Evolutionary conservation across 208 protist species (phyloP).

Genomic region (Balamuthia mandrillaris): DNA sequence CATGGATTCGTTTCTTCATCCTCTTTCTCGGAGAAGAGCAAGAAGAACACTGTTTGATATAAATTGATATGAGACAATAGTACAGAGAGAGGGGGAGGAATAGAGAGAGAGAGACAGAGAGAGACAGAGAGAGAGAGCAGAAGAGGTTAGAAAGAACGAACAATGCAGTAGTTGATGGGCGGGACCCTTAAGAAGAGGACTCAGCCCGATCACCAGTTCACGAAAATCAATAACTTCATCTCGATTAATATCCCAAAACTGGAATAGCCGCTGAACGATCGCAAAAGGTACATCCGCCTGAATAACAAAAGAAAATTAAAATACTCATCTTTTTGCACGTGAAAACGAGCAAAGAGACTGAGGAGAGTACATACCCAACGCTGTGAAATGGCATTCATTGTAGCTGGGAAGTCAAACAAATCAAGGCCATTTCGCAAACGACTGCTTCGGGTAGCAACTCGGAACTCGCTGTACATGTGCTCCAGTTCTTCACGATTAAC

Average conservation of each 20-base stretch:
- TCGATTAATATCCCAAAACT: neutral
- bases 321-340: neutral
- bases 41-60: too few relatives aligned
- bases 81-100: too few relatives aligned
- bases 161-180: slow-evolving; percentile 8
- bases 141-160: neutral
- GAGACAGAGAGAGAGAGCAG: too few relatives aligned
- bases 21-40: too few relatives aligned
- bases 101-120: too few relatives aligned
- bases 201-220: slow-evolving; percentile 18
- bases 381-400: neutral
- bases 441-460: neutral
- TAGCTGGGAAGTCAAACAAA: slow-evolving; percentile 20
- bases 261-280: neutral
- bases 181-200: slow-evolving; percentile 18
- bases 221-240: slow-evolving; percentile 16
- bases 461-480: neutral
- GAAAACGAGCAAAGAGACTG: neutral
- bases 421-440: slow-evolving; percentile 27
- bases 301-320: neutral
- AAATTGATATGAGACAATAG: too few relatives aligned
- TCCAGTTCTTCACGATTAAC: slow-evolving; percentile 22
- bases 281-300: slow-evolving; percentile 6
- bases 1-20: too few relatives aligned
- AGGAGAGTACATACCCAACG: slow-evolving; percentile 6